A percentile compares a stretch with the other conserved stretches of the same genome.
phyloP scores from a whole-genome alignment of 371 early-diverging fungal species.

The Funneliformis caledonium region DNA sequence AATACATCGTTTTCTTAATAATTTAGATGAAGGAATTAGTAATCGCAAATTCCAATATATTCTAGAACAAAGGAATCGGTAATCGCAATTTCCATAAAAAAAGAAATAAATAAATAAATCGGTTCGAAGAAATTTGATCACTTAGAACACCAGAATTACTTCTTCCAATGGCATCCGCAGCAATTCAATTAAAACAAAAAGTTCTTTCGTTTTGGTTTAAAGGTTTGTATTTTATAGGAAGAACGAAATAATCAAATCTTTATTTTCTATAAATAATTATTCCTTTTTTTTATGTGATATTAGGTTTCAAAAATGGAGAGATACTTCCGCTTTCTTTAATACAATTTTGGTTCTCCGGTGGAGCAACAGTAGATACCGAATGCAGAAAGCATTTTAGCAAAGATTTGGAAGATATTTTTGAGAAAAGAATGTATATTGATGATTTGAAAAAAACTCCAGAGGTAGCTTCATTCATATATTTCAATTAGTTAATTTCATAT shows the following conservation, averaged over 20 bases:
- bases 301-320: constrained; percentile 7
- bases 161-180: not conserved
- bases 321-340: not conserved
- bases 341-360: constrained; percentile 18
- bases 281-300: not conserved
- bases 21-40: too few relatives aligned
- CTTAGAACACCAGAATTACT: not conserved
- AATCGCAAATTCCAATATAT: too few relatives aligned
- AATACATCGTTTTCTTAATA: too few relatives aligned
- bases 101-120: too few relatives aligned
- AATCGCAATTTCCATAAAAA: too few relatives aligned
- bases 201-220: constrained; percentile 31
- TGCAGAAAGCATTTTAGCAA: not conserved
- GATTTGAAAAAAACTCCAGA: constrained; percentile 27
- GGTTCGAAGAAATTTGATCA: too few relatives aligned
- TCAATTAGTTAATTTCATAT: not conserved
- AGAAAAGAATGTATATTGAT: constrained; percentile 21
- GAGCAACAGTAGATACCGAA: not conserved
- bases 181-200: constrained; percentile 7
- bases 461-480: not conserved
- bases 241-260: not conserved
- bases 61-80: too few relatives aligned
- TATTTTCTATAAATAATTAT: not conserved
- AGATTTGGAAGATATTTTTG: constrained; percentile 9
- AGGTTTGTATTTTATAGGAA: constrained; percentile 26